Evolutionary conservation across 148 eudicot species (phyloP), one percentile per base, ranked within the genome.

Genomic region (Nepenthes mirabilis): DNA sequence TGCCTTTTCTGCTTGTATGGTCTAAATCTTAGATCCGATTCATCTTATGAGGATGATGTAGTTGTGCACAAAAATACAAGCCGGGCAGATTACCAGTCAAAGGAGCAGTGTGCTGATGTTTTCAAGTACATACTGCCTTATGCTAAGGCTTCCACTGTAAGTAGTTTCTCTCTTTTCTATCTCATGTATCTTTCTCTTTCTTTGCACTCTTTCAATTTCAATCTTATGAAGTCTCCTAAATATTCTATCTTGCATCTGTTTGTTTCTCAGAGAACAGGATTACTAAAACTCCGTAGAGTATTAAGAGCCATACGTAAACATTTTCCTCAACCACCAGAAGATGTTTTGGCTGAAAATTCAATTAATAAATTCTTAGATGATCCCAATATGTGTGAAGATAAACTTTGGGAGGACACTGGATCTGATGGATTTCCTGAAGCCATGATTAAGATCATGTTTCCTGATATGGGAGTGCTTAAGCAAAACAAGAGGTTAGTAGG

Each of bases 41-140:
- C 96, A 43, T 77, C 80, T 43, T 82, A 78, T 60, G 95, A 93
- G 75, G 97, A 89, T 52, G 99, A 93, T 67, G 67, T 93, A 52
- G 80, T 76, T 52, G 66, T 66, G 67, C 99, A 93, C 72, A 86
- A 76, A 77, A 93, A 93, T 68, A 81, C 96, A 57, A 82, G 89
- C 71, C 87, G 82, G 56, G 91, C 89, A 58, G 96, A 93, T 71
- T 93, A 93, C 73, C 99, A 93, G 81, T 83, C 96, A 10, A 93
- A 89, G 69, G 99, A 93, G 75, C 99, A 93, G 76, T 93, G 99
- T 76, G 96, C 96, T 67, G 96, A 93, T 72, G 99, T 93, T 57
- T 93, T 93, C 72, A 86, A 81, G 71, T 93, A 93, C 69, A 86
- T 93, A 71, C 79, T 93, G 56, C 96, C 99, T 3, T 93, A 93